These are phyloP conservation scores for Ettlia oleoabundans DNA, from an alignment of 139 green algal genomes.

Conservation along the genomic window DNA sequence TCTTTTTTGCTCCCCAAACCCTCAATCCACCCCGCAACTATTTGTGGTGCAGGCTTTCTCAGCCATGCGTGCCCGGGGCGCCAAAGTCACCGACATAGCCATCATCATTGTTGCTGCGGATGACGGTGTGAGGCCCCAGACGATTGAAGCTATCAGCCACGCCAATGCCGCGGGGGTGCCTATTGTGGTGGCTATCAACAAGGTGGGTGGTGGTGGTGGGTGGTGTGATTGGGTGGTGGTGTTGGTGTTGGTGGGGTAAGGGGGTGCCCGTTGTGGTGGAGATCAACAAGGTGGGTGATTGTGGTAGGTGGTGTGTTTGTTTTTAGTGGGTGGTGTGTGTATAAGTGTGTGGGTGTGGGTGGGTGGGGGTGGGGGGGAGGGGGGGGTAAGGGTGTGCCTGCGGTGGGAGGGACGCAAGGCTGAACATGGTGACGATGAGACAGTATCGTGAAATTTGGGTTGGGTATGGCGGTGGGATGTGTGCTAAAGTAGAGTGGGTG, in stretches of 20 bases:
- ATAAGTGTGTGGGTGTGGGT: not conserved
- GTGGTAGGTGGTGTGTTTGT: no score
- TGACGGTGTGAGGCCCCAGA: slow-evolving; percentile 97
- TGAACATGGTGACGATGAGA: not conserved
- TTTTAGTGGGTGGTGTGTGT: not conserved
- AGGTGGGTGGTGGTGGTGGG: slow-evolving; percentile 38
- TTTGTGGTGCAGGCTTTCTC: slow-evolving; percentile 95
- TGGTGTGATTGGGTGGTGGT: not conserved
- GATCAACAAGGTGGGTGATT: no score
- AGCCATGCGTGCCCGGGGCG: slow-evolving; percentile 93
- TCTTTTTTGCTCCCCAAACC: no score
- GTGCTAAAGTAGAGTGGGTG: no score
- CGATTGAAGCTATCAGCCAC: slow-evolving; percentile 92
- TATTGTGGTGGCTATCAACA: slow-evolving; percentile 89
- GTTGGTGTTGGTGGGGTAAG: not conserved
- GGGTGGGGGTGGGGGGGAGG: not conserved
- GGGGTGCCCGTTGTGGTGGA: not conserved
- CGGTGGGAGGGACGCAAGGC: no score
- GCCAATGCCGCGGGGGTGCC: slow-evolving; percentile 92
- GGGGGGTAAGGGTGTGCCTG: not conserved
- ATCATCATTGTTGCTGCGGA: slow-evolving; percentile 98
- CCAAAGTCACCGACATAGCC: slow-evolving; percentile 95
- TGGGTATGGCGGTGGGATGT: no score
- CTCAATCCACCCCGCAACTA: no score
- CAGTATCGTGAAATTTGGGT: no score